Evolutionary conservation across 257 asterid species (phyloP).

Genomic region (Euphrasia confusa): DNA sequence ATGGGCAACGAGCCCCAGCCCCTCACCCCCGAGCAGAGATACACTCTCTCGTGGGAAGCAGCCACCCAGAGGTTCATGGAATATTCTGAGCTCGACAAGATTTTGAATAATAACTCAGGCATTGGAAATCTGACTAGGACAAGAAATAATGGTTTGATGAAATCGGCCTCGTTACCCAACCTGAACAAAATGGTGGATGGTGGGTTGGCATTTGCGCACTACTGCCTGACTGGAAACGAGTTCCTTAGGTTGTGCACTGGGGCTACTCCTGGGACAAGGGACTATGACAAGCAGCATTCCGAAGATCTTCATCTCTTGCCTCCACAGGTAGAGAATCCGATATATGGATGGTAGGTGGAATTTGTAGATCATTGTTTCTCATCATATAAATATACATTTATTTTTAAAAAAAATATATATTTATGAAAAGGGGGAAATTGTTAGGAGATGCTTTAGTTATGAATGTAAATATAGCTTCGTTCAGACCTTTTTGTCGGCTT

Average conservation of each 20-base stretch:
- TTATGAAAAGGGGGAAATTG: background rate
- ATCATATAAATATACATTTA: conserved; percentile 6
- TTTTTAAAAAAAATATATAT: too few relatives aligned
- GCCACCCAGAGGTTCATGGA: conserved; percentile 93
- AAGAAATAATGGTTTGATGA: conserved; percentile 31
- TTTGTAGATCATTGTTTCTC: conserved; percentile 35
- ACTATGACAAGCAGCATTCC: conserved; percentile 66
- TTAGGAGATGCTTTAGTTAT: background rate
- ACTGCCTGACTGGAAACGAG: conserved; percentile 88
- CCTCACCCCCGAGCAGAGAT: conserved; percentile 74
- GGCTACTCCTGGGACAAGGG: conserved; percentile 76
- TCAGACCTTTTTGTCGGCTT: background rate
- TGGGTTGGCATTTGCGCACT: conserved; percentile 82
- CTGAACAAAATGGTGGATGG: conserved; percentile 69
- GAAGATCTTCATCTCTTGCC: conserved; percentile 80
- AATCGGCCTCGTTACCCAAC: conserved; percentile 65
- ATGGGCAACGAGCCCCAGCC: conserved; percentile 85
- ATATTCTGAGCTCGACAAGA: conserved; percentile 69
- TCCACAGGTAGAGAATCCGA: conserved; percentile 83
- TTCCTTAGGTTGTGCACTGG: conserved; percentile 82
- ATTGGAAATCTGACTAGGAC: conserved; percentile 25
- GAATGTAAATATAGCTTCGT: conserved; percentile 29
- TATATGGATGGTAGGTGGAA: conserved; percentile 85
- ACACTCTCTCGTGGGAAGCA: conserved; percentile 96
- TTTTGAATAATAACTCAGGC: conserved; percentile 31